Evolutionary conservation across 257 asterid genomes (phyloP), one percentile per base, ranked within the genome.

Genomic region (Parsonsia alboflavescens): DNA sequence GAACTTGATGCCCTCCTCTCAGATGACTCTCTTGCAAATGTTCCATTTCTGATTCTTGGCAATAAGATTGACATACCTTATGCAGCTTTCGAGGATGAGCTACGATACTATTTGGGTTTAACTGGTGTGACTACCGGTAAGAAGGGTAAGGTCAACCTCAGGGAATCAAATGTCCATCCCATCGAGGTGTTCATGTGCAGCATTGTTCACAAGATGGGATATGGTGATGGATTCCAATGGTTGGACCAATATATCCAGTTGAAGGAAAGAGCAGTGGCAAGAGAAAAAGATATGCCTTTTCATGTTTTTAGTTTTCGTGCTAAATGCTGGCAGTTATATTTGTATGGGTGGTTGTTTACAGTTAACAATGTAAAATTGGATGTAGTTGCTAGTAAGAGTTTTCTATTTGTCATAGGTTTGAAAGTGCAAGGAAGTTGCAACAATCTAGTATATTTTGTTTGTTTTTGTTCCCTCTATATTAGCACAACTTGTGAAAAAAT

Each of bases 121-220:
- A 68, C 74, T 17, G 79, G 79, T 15, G n/a, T 75, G 39, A 75
- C 79, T 56, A 75, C 79, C 26, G 79, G 79, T 17, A 75, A 75
- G n/a, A 75, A 68, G 61, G 79, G 74, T 57, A 75, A 75, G 59
- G 74, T 75, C 48, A 75, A 68, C 64, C 74, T 75, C 16, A 10
- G 68, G 22, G 79, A 75, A 17, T 75, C 79, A 53, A 75, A 68
- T 53, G 74, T 75, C 41, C 79, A 74, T 1, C 79, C 79, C 10
- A 42, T 75, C 24, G 79, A 75, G 79, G 79, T 75, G 21, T 75
- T 75, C 70, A 75, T 75, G 79, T 75, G 79, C 79, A 75, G 79
- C 74, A 68, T 75, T 19, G 79, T 75, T 19, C 56, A 69, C 9
- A 75, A 68, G 65, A 75, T 17, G 79, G 79, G 39, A 33, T 33